Evolutionary conservation across 2,329 filamentous ascomycete species (phyloP).

Genomic region (Diaporthe amygdali): DNA sequence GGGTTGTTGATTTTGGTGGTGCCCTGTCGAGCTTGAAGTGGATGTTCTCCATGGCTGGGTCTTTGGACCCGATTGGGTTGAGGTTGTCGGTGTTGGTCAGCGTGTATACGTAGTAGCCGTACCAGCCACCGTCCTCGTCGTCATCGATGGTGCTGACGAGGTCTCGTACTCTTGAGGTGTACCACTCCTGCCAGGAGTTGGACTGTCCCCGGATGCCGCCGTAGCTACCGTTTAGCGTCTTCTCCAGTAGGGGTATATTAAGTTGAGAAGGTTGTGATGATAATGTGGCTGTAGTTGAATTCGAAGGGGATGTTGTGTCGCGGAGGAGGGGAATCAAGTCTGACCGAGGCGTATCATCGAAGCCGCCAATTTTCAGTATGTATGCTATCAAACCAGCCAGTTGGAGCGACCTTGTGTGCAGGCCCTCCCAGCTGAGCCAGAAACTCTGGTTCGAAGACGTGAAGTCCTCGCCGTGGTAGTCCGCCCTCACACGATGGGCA

Average conservation of each 20-base stretch:
- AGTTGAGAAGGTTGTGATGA: background rate
- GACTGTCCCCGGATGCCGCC: slow-evolving; percentile 5
- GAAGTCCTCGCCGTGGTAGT: slow-evolving; percentile 19
- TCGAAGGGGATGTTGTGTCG: background rate
- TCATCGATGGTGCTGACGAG: slow-evolving; percentile 22
- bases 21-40: slow-evolving; percentile 21
- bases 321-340: slow-evolving; percentile 23
- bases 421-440: slow-evolving; percentile 26
- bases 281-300: background rate
- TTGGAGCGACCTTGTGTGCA: slow-evolving; percentile 26
- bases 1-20: background rate
- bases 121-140: slow-evolving; percentile 23
- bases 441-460: slow-evolving; percentile 25
- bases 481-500: slow-evolving; percentile 20
- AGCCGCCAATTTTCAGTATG: slow-evolving; percentile 15
- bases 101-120: slow-evolving; percentile 27
- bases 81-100: slow-evolving; percentile 16
- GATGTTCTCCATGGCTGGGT: slow-evolving; percentile 27
- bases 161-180: slow-evolving; percentile 20
- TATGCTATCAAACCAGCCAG: slow-evolving; percentile 25
- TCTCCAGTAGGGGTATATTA: slow-evolving; percentile 21
- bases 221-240: background rate
- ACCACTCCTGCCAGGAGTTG: slow-evolving; percentile 26
- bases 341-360: slow-evolving; percentile 25
- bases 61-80: slow-evolving; percentile 14